A percentile compares a stretch with the other conserved stretches of the same genome.
phyloP scores from a whole-genome alignment of 192 early-diverging fungal genomes.

The Coemansia sp. region DNA sequence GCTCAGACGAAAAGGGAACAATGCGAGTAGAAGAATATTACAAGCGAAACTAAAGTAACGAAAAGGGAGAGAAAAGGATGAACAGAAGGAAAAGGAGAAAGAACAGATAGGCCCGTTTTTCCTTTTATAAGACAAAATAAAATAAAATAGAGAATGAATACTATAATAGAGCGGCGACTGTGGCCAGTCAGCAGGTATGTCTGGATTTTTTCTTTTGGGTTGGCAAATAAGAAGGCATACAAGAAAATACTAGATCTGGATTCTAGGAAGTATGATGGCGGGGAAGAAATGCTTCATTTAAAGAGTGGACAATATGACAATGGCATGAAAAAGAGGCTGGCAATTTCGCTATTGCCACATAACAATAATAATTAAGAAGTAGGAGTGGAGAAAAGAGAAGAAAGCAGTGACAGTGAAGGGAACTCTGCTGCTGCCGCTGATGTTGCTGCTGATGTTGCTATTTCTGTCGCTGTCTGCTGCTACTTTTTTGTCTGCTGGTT shows the following conservation, averaged over 20 bases:
- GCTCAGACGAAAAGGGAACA: neutral
- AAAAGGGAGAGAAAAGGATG: constrained; percentile 7
- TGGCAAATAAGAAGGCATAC: neutral
- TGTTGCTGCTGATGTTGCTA: neutral
- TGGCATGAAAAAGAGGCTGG: constrained; percentile 3
- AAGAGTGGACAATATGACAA: neutral
- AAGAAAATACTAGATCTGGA: neutral
- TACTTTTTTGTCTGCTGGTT: neutral
- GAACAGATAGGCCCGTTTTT: neutral
- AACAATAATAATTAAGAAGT: neutral
- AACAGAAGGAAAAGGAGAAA: neutral
- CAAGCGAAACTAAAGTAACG: neutral
- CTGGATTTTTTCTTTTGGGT: neutral
- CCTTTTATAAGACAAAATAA: constrained; percentile 10
- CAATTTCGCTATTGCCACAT: neutral
- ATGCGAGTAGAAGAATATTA: neutral
- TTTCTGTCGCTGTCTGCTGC: no score
- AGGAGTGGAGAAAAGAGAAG: neutral
- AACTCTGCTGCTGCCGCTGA: constrained; percentile 6
- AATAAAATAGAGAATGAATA: neutral
- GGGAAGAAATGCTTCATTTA: neutral
- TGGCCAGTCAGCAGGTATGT: neutral
- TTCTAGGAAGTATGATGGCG: constrained; percentile 7
- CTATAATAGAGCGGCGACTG: neutral
- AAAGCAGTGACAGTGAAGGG: constrained; percentile 6